Evolutionary conservation across 108 stramenopile species (phyloP), one percentile per base, ranked within the genome.

Genomic region (Mediolabrus comicus): DNA sequence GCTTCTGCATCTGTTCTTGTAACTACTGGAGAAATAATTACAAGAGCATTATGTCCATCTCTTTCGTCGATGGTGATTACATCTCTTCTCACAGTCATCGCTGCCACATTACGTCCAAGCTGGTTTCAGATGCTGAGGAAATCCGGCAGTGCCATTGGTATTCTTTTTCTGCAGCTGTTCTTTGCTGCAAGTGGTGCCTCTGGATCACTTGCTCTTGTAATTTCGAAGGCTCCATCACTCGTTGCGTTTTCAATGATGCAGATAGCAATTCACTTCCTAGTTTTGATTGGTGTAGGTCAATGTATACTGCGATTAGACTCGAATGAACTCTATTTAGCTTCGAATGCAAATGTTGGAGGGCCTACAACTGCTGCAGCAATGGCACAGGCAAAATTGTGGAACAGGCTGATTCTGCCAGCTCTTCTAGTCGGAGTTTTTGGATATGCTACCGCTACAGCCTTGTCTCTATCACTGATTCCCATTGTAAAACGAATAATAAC

Each of bases 341-440:
- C 86, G 1, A 97, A 97, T 70, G 96, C 96, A 13, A 92, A 92
- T 66, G 94, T 97, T 3, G 96, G 96, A 2, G 96, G 96, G 0
- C 96, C 92, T 0, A 94, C 92, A 7, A 94, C 92, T 0, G 96
- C 96, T 8, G 96, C 96, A 4, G 95, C 95, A 33, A 95, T 97
- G 94, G 92, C 95, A 24, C 88, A 87, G 55, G 94, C 93, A 11
- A 97, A 97, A 71, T 77, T 88, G 61, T 97, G 96, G 96, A 87
- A 86, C 36, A 77, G 81, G 17, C 68, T 93, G 65, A 86, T 95
- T 19, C 54, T 96, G 43, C 95, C 95, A 16, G 92, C 90, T 14
- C 72, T 96, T 4, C 72, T 95, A 25, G 83, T 93, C 28, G 96
- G 96, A 1, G 94, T 97, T 25, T 76, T 97, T n/a, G 96, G 96